Percentiles rank a stretch among this genome's conserved stretches.
These are phyloP conservation scores for Camellia lanceoleosa DNA, from an alignment of 148 eudicot species.

Conservation along the genomic window DNA sequence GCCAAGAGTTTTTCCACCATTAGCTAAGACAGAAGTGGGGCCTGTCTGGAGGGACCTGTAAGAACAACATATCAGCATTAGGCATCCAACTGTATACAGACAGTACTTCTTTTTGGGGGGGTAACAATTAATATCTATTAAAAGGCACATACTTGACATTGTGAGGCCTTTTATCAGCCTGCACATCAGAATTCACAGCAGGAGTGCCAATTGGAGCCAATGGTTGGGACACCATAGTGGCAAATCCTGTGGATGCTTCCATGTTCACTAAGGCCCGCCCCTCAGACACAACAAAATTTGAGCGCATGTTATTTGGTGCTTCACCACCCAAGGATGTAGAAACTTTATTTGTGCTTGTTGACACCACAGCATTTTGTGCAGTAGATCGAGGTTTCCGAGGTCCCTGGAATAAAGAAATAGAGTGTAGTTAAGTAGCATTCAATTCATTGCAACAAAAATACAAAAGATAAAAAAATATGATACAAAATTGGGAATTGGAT, in stretches of 20 bases:
- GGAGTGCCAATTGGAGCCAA: slow-evolving; percentile 77
- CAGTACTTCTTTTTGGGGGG: not conserved
- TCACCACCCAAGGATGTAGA: slow-evolving; percentile 33
- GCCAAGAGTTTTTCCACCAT: slow-evolving; percentile 34
- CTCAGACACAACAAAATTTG: slow-evolving; percentile 32
- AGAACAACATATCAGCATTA: slow-evolving; percentile 9
- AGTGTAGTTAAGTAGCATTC: slow-evolving; percentile 14
- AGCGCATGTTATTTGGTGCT: slow-evolving; percentile 29
- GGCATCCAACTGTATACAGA: slow-evolving; percentile 5
- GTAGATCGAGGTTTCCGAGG: slow-evolving; percentile 49
- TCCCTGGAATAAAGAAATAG: slow-evolving; percentile 36
- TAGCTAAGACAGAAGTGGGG: slow-evolving; percentile 30
- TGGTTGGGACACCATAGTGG: slow-evolving; percentile 43
- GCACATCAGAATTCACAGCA: slow-evolving; percentile 44
- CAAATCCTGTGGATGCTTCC: slow-evolving; percentile 40
- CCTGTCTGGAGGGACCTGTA: slow-evolving; percentile 47
- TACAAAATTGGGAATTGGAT: not conserved
- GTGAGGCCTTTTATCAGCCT: slow-evolving; percentile 37
- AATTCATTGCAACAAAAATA: slow-evolving; percentile 9
- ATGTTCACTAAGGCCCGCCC: slow-evolving; percentile 33
- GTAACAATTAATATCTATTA: not conserved
- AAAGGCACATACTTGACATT: slow-evolving; percentile 45
- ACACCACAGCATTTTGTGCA: slow-evolving; percentile 31
- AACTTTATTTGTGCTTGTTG: slow-evolving; percentile 34
- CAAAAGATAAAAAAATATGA: not conserved